Base-by-base conservation (phyloP, 768 basidiomycete species). In the Boletellus sp. region DNA sequence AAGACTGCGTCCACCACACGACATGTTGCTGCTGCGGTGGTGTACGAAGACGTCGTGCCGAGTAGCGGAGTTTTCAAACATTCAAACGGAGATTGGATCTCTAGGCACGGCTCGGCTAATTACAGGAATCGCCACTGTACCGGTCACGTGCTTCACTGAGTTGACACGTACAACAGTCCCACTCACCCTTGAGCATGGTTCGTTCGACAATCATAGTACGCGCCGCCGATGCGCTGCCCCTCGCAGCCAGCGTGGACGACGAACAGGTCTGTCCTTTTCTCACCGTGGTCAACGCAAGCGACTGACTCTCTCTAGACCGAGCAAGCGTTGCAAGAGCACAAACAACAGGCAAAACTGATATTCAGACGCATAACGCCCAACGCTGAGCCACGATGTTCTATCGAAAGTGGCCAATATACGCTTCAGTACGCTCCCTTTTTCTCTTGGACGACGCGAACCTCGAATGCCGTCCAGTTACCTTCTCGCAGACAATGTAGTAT, bases 271-370 rank as follows among this genome's bases (percentile, higher is more conserved):
- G 76, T 62, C 28, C 19, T 20, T 50, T 22, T 11, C 1, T 20
- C n/a, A 22, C 17, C 11, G 20, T n/a, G 2, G 22, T 22, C 45
- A 13, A 2, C 4, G 10, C 28, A 23, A 12, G 22, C 31, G 19
- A 36, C 42, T 54, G 51, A 64, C 43, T 4, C 23, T 45, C 42
- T 45, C 39, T 56, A 98, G 95, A 96, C 92, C 57, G 94, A 98
- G 70, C 87, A 89, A 65, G 78, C 86, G 48, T 74, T 99, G 35
- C 91, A 94, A 64, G 96, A 98, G 71, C 93, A 97, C 76, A 99
- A 99, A 68, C 95, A 97, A 59, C 95, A 99, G 68, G 84, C 94
- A 28, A 99, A 99, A 69, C 79, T 99, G 59, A 87, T 99, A 61
- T 97, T 97, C 68, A 81, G 94, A 52, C 84, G 96, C 34, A 85